phyloP scores from a whole-genome alignment of 345 rosid species.

The Aquilaria sinensis region DNA sequence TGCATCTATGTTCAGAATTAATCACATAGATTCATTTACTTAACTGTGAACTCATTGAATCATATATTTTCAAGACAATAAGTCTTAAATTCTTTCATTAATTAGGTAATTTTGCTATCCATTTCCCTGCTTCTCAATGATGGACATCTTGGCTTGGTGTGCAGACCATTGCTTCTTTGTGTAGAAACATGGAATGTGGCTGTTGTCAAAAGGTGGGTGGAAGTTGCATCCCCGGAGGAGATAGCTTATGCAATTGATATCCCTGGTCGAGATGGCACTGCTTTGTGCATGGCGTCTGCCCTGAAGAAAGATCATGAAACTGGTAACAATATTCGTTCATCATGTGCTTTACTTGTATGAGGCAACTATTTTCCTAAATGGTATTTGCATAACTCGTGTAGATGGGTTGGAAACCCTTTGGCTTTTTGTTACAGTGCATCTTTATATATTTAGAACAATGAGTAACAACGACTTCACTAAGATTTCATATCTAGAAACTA shows the following conservation, averaged over 20 bases:
- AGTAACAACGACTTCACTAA: no score
- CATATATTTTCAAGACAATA: no score
- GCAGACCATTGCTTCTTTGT: constrained; percentile 90
- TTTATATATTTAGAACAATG: no score
- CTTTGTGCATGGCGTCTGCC: constrained; percentile 90
- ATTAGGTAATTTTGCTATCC: neutral
- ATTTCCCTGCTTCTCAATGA: constrained; percentile 9
- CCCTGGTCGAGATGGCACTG: constrained; percentile 79
- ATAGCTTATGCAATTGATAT: constrained; percentile 68
- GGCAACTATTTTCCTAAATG: no score
- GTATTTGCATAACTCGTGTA: no score
- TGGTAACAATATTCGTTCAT: constrained; percentile 44
- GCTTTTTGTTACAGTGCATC: no score
- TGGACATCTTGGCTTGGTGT: constrained; percentile 13
- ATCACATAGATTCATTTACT: no score
- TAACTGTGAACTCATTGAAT: no score
- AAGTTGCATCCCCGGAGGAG: constrained; percentile 67
- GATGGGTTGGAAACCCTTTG: no score
- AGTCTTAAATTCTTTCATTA: neutral
- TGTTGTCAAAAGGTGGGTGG: constrained; percentile 89
- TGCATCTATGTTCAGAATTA: no score
- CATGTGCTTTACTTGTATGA: neutral
- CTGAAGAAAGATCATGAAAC: constrained; percentile 84
- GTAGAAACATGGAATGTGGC: constrained; percentile 86
- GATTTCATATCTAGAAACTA: no score